Evolutionary conservation across 345 rosid genomes (phyloP).

Genomic region (Brassica incana): DNA sequence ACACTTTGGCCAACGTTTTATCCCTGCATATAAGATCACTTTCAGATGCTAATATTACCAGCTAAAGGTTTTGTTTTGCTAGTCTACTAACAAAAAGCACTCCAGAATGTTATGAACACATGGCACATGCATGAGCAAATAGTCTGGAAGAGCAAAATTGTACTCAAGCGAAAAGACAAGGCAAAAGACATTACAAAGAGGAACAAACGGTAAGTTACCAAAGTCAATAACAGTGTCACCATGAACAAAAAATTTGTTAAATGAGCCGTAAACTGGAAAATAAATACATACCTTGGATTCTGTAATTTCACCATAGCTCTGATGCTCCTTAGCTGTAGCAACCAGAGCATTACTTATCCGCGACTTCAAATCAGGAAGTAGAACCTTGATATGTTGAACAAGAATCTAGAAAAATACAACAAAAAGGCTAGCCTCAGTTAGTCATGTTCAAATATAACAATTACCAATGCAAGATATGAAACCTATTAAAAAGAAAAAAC

Average conservation of each 20-base stretch:
- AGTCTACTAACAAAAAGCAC: slow-evolving; percentile 9
- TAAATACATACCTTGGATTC: slow-evolving; percentile 53
- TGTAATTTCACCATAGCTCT: slow-evolving; percentile 51
- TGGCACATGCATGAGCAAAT: slow-evolving; percentile 11
- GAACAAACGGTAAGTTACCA: slow-evolving; percentile 3
- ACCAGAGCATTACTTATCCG: slow-evolving; percentile 49
- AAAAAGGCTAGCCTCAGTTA: slow-evolving; percentile 10
- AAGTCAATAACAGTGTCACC: slow-evolving; percentile 16
- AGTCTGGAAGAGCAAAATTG: slow-evolving; percentile 12
- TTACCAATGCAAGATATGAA: neutral
- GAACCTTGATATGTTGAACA: slow-evolving; percentile 58
- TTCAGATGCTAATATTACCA: neutral
- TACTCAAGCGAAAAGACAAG: neutral
- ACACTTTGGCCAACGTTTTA: neutral
- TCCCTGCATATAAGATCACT: slow-evolving; percentile 5
- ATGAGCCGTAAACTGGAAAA: neutral
- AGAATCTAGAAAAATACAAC: slow-evolving; percentile 47
- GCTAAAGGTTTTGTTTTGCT: neutral
- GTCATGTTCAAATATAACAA: slow-evolving; percentile 15
- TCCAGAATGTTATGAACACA: slow-evolving; percentile 11
- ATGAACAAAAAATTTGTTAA: neutral
- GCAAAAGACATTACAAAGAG: neutral
- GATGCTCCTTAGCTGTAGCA: slow-evolving; percentile 55
- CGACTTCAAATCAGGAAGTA: slow-evolving; percentile 65
- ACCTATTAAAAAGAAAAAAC: neutral